Evolutionary conservation across 495 filamentous ascomycete genomes (phyloP).

Genomic region (Melanomma pulvis-pyrius): DNA sequence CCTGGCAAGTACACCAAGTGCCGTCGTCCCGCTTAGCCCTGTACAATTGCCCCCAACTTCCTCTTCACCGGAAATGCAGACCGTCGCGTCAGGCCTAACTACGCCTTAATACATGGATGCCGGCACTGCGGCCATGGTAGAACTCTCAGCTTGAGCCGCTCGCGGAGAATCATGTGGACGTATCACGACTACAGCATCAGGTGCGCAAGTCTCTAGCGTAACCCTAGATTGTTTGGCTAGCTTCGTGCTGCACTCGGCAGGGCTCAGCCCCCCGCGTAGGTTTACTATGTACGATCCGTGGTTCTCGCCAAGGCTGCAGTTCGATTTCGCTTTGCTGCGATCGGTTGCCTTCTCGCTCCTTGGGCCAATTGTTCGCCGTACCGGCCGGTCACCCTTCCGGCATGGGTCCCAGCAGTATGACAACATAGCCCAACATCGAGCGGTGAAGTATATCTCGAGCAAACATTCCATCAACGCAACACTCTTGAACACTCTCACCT

Average conservation of each 20-base stretch:
- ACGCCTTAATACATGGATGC: neutral
- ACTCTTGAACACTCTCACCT: neutral
- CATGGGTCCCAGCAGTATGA: neutral
- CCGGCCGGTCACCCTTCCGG: neutral
- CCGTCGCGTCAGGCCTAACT: neutral
- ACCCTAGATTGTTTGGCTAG: neutral
- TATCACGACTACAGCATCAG: neutral
- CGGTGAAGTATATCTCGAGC: neutral
- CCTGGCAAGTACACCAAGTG: neutral
- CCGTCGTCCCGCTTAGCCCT: neutral
- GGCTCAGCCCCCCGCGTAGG: neutral
- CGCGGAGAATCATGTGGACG: neutral
- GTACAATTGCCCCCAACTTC: neutral
- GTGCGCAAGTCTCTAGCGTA: neutral
- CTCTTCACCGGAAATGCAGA: neutral
- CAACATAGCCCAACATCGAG: neutral
- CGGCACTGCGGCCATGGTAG: neutral
- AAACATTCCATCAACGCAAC: neutral
- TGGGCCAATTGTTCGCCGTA: neutral
- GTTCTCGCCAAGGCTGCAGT: conserved; percentile 7
- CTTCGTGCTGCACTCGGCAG: neutral
- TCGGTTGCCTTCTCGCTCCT: conserved; percentile 11
- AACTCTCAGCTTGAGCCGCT: neutral
- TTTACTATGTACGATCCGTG: neutral
- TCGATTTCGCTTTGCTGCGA: conserved; percentile 4